phyloP scores from a whole-genome alignment of 306 rosid species.

The Dryas drummondii region DNA sequence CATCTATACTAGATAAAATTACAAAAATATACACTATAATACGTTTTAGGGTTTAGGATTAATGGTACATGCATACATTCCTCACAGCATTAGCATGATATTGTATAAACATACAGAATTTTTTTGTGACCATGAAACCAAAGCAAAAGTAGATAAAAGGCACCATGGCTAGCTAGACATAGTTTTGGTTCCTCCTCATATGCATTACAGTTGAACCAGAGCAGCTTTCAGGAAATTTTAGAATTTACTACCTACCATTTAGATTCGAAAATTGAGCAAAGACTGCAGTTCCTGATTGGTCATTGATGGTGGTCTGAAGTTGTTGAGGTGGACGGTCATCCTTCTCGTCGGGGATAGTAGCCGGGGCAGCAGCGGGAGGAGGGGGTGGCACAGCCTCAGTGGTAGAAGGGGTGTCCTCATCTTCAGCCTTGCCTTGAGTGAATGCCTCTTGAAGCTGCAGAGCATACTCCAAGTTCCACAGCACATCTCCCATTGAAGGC shows the following conservation, averaged over 20 bases:
- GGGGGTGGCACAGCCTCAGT: slow-evolving; percentile 1
- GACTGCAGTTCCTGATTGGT: slow-evolving; percentile 67
- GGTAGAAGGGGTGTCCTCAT: neutral
- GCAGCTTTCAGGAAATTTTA: neutral
- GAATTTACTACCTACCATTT: slow-evolving; percentile 64
- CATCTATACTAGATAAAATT: too few species aligned
- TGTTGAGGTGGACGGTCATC: slow-evolving; percentile 29
- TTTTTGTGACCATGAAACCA: too few species aligned
- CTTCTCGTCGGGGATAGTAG: slow-evolving; percentile 16
- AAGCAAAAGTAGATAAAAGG: too few species aligned
- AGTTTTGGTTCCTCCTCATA: too few species aligned
- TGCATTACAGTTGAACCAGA: too few species aligned
- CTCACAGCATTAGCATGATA: too few species aligned
- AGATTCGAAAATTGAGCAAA: slow-evolving; percentile 68
- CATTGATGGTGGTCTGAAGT: slow-evolving; percentile 39
- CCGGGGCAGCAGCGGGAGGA: neutral
- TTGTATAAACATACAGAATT: too few species aligned
- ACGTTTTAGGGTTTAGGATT: too few species aligned
- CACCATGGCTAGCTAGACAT: too few species aligned
- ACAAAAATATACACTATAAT: too few species aligned
- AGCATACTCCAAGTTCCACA: slow-evolving; percentile 57
- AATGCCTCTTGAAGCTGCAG: slow-evolving; percentile 52
- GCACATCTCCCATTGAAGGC: slow-evolving; percentile 56
- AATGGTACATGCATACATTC: too few species aligned
- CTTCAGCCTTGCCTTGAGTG: slow-evolving; percentile 35